Evolutionary conservation across 768 basidiomycete species (phyloP), one percentile per base, ranked within the genome.

Genomic region (Podaxis rugospora): DNA sequence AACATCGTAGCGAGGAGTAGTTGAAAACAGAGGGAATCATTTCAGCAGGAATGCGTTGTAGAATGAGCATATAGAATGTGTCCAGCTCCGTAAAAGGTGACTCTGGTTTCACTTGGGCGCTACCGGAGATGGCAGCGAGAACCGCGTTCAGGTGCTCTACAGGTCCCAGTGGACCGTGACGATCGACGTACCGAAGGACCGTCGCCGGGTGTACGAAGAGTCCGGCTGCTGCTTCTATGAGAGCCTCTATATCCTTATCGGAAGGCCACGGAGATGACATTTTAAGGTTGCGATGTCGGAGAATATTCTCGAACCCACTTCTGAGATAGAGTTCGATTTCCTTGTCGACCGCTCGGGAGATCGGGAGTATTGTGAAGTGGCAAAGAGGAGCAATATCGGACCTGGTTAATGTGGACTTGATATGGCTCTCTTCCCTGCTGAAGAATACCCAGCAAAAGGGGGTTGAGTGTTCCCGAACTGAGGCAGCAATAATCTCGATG

Each of bases 371-470:
- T 0, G 35, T 25, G 13, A 4, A 18, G 18, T 36, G 27, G 23
- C 37, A 40, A 21, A 27, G 5, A 1, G 49, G 37, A 27, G 39
- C 27, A 25, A 59, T 28, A 16, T 32, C 37, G 9, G 11, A 5
- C 14, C 2, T 28, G 13, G 21, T 1, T 28, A 59, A 59, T 21
- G 57, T 51, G 9, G 57, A 23, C 6, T 40, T 36, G 18, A 59
- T 59, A n/a, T 42, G 50, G 7, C 35, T 28, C 18, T 59, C 57
- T 5, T 36, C 18, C 2, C 57, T 50, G 50, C 57, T 51, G 37
- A 59, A 59, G 39, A 59, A 14, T n/a, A 50, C 57, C 50, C 57
- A 59, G 35, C 50, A 46, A 16, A 59, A 42, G 1, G 57, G 50
- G 4, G 50, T 51, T 3, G 57, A 11, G 16, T 27, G 14, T 5